Evolutionary conservation across 768 basidiomycete species (phyloP).

Genomic region (Lactarius trivialis): DNA sequence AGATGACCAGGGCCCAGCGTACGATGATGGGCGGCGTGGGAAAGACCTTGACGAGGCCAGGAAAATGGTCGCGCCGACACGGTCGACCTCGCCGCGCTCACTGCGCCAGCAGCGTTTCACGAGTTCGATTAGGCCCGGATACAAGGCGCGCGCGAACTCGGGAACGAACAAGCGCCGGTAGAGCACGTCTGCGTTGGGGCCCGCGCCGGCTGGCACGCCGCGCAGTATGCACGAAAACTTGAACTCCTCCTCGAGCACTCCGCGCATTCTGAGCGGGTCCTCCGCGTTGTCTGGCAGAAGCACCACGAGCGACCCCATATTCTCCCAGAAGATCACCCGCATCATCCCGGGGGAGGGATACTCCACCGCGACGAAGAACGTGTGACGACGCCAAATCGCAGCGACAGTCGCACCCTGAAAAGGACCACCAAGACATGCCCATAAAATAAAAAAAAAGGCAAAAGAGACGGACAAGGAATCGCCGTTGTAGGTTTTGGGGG

Average conservation of each 20-base stretch:
- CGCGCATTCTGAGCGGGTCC: slow-evolving; percentile 35
- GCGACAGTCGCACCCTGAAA: slow-evolving; percentile 74
- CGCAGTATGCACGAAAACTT: slow-evolving; percentile 86
- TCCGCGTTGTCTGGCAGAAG: slow-evolving; percentile 36
- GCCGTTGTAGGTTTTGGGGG: too few species aligned
- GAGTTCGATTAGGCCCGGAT: slow-evolving; percentile 74
- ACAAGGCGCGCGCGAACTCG: slow-evolving; percentile 65
- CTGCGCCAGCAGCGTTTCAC: slow-evolving; percentile 74
- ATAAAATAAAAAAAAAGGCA: too few species aligned
- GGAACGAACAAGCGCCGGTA: slow-evolving; percentile 86
- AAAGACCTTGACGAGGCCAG: slow-evolving; percentile 77
- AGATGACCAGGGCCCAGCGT: slow-evolving; percentile 77
- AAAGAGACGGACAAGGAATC: too few species aligned
- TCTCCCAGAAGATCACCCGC: slow-evolving; percentile 59
- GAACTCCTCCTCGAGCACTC: slow-evolving; percentile 67
- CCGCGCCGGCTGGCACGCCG: slow-evolving; percentile 48
- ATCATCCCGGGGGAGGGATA: slow-evolving; percentile 65
- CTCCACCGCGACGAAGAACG: slow-evolving; percentile 82
- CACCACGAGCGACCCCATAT: slow-evolving; percentile 57
- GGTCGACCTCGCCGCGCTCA: slow-evolving; percentile 64
- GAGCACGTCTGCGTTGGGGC: slow-evolving; percentile 57
- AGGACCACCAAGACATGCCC: background rate
- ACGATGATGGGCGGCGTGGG: slow-evolving; percentile 43
- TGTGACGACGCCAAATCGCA: slow-evolving; percentile 83
- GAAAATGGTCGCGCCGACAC: slow-evolving; percentile 79